phyloP scores from a whole-genome alignment of 164 flowering plant genomes.

The Aristolochia contorta region DNA sequence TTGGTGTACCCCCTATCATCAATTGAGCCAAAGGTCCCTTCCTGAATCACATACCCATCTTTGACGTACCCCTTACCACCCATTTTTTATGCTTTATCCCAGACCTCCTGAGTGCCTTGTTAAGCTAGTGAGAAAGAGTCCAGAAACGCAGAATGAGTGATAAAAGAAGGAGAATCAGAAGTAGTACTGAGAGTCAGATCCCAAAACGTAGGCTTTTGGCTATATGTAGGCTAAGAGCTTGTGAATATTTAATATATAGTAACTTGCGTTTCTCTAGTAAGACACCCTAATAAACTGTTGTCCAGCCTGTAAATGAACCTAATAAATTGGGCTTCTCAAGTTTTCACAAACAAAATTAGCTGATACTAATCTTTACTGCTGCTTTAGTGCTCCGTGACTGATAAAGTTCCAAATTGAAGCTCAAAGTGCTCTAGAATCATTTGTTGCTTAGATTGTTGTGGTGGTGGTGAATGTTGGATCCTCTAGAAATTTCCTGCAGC shows the following conservation, averaged over 20 bases:
- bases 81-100: too few species aligned
- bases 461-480: neutral
- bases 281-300: neutral
- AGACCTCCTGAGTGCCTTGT: neutral
- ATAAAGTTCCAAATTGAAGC: neutral
- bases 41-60: too few species aligned
- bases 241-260: neutral
- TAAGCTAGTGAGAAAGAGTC: neutral
- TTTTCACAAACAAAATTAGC: neutral
- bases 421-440: neutral
- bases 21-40: too few species aligned
- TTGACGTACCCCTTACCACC: too few species aligned
- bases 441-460: neutral
- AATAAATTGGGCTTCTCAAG: neutral
- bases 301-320: neutral
- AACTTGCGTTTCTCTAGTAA: neutral
- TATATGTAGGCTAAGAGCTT: neutral
- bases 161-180: neutral
- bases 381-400: neutral
- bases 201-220: neutral
- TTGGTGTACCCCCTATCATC: slow-evolving; percentile 31
- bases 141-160: neutral
- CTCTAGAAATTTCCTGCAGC: neutral
- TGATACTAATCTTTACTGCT: neutral
- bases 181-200: neutral